Evolutionary conservation across 176 grass and related monocot genomes (phyloP), one percentile per base, ranked within the genome.

Genomic region (Panicum miliaceum): DNA sequence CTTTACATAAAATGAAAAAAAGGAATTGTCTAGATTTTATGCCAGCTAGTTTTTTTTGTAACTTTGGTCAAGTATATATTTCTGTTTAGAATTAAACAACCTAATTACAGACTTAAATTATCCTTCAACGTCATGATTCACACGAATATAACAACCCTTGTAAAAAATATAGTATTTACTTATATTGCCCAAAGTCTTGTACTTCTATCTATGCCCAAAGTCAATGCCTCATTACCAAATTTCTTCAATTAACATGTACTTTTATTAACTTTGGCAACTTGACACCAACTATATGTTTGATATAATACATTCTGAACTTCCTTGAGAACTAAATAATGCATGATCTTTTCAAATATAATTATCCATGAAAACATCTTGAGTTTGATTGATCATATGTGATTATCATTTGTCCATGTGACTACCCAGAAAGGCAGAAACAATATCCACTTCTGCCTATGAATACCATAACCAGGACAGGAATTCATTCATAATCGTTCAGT

Each of bases 401-500:
- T 56, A 56, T 20, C 18, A 22, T 56, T 22, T 56, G 53, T 56
- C 40, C 45, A 36, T 35, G 11, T 18, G 3, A 51, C 12, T 71
- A 5, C 4, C 51, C 41, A 46, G 9, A 73, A 32, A 32, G 29
- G 29, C 41, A 46, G 9, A 67, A 45, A 5, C 7, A 45, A 64
- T 60, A 58, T 59, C 18, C 6, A 19, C 13, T 48, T 48, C 16
- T 29, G 5, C 16, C 15, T 40, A 79, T 59, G 22, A 34, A 64
- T 73, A 80, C 58, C 8, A 65, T 62, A 63, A 71, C 19, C 13
- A 71, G 12, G 66, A 85, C 23, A 43, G 36, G 26, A 78, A 78
- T 26, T 3, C 32, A 47, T 77, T 35, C 0, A 43, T 83, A 79
- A 45, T 27, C 10, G 45, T 40, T 79, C 27, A 41, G 76, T 48